Conservation (phyloP, 1,284 basidiomycete species). For the Sporisorium sorghi region DNA sequence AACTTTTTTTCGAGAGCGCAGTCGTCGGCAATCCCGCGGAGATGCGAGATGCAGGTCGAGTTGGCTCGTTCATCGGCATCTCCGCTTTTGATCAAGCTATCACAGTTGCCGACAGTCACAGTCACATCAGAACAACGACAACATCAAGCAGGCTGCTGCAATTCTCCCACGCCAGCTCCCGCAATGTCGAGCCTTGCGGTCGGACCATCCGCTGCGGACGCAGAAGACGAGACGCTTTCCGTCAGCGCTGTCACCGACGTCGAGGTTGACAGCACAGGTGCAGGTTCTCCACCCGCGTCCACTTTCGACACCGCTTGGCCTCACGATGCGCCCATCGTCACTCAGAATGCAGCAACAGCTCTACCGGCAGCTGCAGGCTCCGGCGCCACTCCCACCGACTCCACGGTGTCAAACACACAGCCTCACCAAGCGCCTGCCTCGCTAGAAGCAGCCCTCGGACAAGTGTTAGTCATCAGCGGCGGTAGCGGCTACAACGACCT, state of each 20-base stretch:
- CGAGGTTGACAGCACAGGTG: constrained; percentile 42
- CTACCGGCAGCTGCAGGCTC: background rate
- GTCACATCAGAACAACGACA: background rate
- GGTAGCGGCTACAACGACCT: constrained; percentile 73
- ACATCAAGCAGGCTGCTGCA: too few relatives aligned
- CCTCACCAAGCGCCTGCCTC: constrained; percentile 3
- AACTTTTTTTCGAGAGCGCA: constrained; percentile 5
- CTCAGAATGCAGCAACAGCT: background rate
- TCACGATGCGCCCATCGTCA: background rate
- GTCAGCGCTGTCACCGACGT: constrained; percentile 16
- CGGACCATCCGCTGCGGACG: constrained; percentile 6
- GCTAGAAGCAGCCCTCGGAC: constrained; percentile 29
- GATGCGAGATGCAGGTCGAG: too few relatives aligned
- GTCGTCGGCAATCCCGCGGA: constrained; percentile 29
- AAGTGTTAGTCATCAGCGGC: constrained; percentile 71
- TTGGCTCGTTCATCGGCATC: background rate
- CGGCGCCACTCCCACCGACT: background rate
- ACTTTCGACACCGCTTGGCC: constrained; percentile 8
- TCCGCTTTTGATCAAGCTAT: background rate
- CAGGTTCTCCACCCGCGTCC: constrained; percentile 27
- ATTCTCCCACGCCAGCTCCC: background rate
- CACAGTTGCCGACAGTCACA: background rate
- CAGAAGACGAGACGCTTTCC: constrained; percentile 21
- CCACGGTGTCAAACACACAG: background rate
- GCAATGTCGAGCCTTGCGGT: constrained; percentile 17